These are phyloP conservation scores for Cladobotryum mycophilum DNA, from an alignment of 2,329 filamentous ascomycete genomes.

Conservation along the genomic window DNA sequence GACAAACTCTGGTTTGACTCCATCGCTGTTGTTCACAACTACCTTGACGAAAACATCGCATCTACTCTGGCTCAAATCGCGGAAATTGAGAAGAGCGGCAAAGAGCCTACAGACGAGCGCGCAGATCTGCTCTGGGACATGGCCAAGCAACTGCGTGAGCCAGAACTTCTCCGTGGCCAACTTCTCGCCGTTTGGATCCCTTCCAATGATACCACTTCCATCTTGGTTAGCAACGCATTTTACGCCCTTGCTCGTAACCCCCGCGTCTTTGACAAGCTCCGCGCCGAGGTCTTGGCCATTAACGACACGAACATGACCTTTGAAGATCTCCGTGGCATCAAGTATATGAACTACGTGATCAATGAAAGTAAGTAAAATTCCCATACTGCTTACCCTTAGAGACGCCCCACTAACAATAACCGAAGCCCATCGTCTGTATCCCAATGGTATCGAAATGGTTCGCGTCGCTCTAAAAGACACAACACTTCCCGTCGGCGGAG, in stretches of 20 bases:
- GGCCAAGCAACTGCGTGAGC: neutral
- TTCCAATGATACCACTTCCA: neutral
- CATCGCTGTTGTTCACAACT: neutral
- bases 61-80: neutral
- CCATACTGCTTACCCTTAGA: too few relatives aligned
- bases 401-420: neutral
- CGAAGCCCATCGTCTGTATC: neutral
- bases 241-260: neutral
- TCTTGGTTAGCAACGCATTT: neutral
- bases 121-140: constrained; percentile 2
- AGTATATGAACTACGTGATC: constrained; percentile 1
- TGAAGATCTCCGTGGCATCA: neutral
- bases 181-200: neutral
- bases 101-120: neutral
- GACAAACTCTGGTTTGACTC: neutral
- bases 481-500: constrained; percentile 45
- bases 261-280: neutral
- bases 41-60: neutral
- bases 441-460: neutral
- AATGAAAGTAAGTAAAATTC: constrained; percentile 1
- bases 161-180: neutral
- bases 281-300: neutral
- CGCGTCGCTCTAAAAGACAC: constrained; percentile 31
- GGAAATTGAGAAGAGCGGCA: neutral
- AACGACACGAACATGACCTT: neutral